Conservation (phyloP, 495 filamentous ascomycete genomes). For the Talaromyces thailandensis region DNA sequence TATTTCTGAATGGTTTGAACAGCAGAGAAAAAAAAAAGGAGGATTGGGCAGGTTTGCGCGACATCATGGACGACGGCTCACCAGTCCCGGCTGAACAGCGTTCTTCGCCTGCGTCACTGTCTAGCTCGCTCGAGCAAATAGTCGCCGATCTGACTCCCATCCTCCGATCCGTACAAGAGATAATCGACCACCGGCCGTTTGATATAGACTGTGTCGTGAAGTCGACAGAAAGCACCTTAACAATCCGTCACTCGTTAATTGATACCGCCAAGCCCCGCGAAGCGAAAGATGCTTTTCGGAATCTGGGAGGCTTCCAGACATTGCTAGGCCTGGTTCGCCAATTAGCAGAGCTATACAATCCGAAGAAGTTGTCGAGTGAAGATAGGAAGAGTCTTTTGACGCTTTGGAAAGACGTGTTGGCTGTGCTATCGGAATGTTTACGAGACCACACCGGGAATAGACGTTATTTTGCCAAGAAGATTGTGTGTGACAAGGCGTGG, state of each 20-base stretch:
- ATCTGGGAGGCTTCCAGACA: constrained; percentile 68
- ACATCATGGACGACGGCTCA: constrained; percentile 28
- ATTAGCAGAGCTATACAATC: constrained; percentile 64
- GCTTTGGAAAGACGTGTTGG: constrained; percentile 60
- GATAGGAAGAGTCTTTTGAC: constrained; percentile 57
- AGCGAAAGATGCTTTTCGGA: constrained; percentile 73
- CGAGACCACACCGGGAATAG: constrained; percentile 77
- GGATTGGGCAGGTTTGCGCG: constrained; percentile 15
- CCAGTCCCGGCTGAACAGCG: constrained; percentile 42
- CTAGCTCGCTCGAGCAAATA: constrained; percentile 44
- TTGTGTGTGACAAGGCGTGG: constrained; percentile 67
- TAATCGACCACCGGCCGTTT: constrained; percentile 16
- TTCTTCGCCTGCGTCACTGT: constrained; percentile 50
- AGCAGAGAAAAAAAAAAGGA: not conserved
- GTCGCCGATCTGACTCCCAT: constrained; percentile 51
- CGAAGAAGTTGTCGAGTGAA: constrained; percentile 34
- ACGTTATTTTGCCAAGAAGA: constrained; percentile 68
- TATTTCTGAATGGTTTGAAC: not conserved
- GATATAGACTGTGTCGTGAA: constrained; percentile 20
- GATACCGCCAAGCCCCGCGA: constrained; percentile 35
- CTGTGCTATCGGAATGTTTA: constrained; percentile 66
- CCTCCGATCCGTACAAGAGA: constrained; percentile 42
- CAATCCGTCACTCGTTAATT: constrained; percentile 49
- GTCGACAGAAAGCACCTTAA: constrained; percentile 31
- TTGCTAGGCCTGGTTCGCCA: constrained; percentile 59